Base-by-base conservation (phyloP, 1,284 basidiomycete genomes). In the Cerrena zonata region DNA sequence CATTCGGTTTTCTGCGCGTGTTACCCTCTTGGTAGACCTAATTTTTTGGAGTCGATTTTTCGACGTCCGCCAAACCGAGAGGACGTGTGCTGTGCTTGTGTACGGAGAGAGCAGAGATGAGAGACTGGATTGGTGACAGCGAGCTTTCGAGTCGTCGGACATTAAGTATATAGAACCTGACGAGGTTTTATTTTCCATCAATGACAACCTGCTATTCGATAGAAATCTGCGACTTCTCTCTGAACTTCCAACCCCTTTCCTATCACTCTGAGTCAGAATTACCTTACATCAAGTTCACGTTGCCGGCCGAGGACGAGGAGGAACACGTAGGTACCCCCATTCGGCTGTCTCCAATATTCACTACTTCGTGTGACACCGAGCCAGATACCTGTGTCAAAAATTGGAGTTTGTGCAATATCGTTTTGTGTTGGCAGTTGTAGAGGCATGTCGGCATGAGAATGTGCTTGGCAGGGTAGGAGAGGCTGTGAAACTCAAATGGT, bases 321-420 rank as follows among this genome's bases (percentile, higher is more conserved):
- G 18, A 99, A 99, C 64, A 73, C 84, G 26, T 99, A 96, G 95
- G 80, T 99, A 46, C 96, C 94, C 0, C 94, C 94, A 0, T 69
- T 80, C 0, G 94, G 94, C 1, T 94, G 92, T 64, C 79, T 98
- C 19, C 86, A 89, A 55, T 89, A 94, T 66, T 94, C 93, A 4
- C 64, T 95, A 24, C 73, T 94, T 13, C 84, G 86, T 5, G 66
- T 89, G 1, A 66, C 78, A 1, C 67, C 82, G 0, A 61, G 75
- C 0, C 58, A 66, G 0, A 69, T 91, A 51, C 82, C 84, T 4
- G 74, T 83, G 2, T 73, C 76, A 26, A n/a, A 84, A 84, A 52
- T 77, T 97, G 39, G 92, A 98, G 13, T 96, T 99, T 62, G 71
- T 95, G n/a, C 96, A 99, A 64, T 99, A 99, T 65, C 78, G 99